Evolutionary conservation across 805 yeast species (phyloP), one percentile per base, ranked within the genome.

Genomic region (Isabelozyma pseudorhagii): DNA sequence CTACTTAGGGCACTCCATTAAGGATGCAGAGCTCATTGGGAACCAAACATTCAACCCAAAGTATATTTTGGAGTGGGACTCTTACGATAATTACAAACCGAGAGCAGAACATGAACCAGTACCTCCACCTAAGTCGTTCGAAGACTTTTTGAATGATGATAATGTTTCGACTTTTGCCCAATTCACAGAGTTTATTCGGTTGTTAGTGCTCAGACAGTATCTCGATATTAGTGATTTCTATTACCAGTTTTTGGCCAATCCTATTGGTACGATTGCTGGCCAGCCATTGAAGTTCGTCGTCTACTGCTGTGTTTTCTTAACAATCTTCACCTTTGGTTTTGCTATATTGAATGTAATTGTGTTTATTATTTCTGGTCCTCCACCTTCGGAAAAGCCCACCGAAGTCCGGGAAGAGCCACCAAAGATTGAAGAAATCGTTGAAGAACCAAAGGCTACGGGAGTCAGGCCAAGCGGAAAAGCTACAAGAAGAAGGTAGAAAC

Each of bases 11-110:
- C 92, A 89, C 62, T 82, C 88, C 1, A 72, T 91, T n/a, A 74
- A 71, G 38, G 97, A 91, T 61, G 97, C 97, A 10, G 97, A 92
- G 71, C 49, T 62, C 8, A 74, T 91, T 55, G 97, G 97, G 31
- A 91, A 92, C 63, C 66, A 70, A 8, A 90, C 97, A 0, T 91
- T 81, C 66, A 57, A 67, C 34, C 76, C 81, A 21, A 86, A 86
- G 64, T 65, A 68, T 18, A 72, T 69, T 13, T 54, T 82, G 41
- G 91, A 86, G 64, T 70, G 70, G 46, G 63, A 64, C 25, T 71
- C 68, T 44, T 69, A 75, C 42, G 72, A 75, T 25, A 57, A 61
- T 4, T 68, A 63, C 48, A 71, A 68, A 47, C 81, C 82, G 49
- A 70, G 70, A 50, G 64, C 78, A 4, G 60, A 66, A 41, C 62